These are phyloP conservation scores for Fusarium nisikadoi DNA, from an alignment of 2,329 filamentous ascomycete genomes.

Conservation along the genomic window DNA sequence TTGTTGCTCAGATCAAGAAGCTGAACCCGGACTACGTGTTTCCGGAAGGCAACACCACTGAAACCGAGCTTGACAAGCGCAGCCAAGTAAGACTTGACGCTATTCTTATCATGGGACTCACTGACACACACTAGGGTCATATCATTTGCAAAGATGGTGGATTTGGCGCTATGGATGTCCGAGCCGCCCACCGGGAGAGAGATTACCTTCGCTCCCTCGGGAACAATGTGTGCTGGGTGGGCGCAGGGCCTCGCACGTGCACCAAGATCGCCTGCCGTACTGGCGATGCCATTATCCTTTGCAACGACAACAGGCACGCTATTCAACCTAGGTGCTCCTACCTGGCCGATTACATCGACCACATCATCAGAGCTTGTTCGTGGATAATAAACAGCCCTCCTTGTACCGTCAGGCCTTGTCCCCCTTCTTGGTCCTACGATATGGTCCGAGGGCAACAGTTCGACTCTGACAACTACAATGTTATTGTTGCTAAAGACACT, in stretches of 20 bases:
- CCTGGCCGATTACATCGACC: not conserved
- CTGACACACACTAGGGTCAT: not conserved
- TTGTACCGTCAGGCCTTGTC: not conserved
- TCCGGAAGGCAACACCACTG: not conserved
- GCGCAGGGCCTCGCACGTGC: not conserved
- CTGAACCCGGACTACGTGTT: not conserved
- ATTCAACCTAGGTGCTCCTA: not conserved
- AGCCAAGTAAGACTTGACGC: not conserved
- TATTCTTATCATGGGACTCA: accelerated
- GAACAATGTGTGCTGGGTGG: accelerated
- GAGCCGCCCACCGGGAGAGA: not conserved
- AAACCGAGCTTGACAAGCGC: not conserved
- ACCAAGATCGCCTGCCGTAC: not conserved
- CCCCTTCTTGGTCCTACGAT: not conserved
- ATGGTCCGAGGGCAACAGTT: not conserved
- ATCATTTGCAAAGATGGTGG: not conserved
- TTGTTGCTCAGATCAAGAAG: not conserved
- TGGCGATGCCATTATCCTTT: not conserved
- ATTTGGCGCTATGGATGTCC: not conserved
- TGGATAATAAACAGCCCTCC: not conserved
- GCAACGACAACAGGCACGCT: not conserved
- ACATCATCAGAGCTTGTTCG: not conserved
- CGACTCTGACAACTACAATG: not conserved
- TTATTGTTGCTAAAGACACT: not conserved
- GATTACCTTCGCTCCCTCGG: not conserved